Base-by-base conservation (phyloP, 2,329 filamentous ascomycete genomes). In the Capronia epimyces region DNA sequence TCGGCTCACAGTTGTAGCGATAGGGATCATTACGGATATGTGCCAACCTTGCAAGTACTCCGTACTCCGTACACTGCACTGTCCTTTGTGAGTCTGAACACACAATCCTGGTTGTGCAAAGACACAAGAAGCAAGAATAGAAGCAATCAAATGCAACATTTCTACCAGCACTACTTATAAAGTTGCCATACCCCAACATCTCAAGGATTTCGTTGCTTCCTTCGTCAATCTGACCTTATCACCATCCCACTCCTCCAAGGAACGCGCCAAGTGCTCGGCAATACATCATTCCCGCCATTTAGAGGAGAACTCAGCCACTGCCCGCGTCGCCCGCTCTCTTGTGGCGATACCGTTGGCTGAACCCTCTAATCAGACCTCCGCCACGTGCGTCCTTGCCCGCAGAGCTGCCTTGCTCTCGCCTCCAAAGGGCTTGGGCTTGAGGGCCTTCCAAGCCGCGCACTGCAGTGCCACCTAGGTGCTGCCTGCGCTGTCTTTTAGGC, bases 391-490 rank as follows among this genome's bases (percentile, higher is more conserved):
- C 7, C 8, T 5, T 15, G 12, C 34, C 3, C 34, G 15, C n/a
- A 37, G 34, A 37, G 15, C 34, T 18, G 34, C 7, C 34, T 20
- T 20, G 34, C 34, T 20, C 6, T 37, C 34, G 34, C 34, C 34
- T 37, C 15, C 18, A 37, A 8, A 7, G 27, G 8, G 8, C 8
- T 13, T 29, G n/a, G 13, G 42, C 48, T 45, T 50, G 31, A 24
- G 9, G 29, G 40, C 31, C 48, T 16, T 41, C 34, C 43, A 4
- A 15, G 43, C 24, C 21, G 31, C 43, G 49, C 31, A 32, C 29
- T 12, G 7, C 29, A 6, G 29, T 32, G 29, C 29, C 24, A 5
- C 24, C 24, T 10, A 10, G 24, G 24, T 10, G 31, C 6, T n/a
- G n/a, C n/a, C n/a, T n/a, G n/a, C 31, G 34, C 34, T 20, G 7